Evolutionary conservation across 306 rosid species (phyloP).

Genomic region (cucumber (Cucumis sativus)): Cucumber_9930_V3 NC_026659.2:2763001-2763500

Average conservation of each 20-base stretch:
- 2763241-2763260: not conserved
- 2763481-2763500: not conserved
- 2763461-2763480: not conserved
- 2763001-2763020: conserved; percentile 2
- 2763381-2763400: not conserved
- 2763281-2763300: not conserved
- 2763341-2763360: not conserved
- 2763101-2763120: conserved; percentile 96
- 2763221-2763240: too few relatives aligned
- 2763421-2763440: not conserved
- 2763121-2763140: conserved; percentile 80
- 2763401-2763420: not conserved
- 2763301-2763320: not conserved
- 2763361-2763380: not conserved
- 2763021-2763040: conserved; percentile 1
- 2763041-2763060: not conserved
- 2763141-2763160: conserved; percentile 36
- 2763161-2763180: conserved; percentile 6
- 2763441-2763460: not conserved
- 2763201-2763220: not conserved
- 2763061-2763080: not conserved
- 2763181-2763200: too few relatives aligned
- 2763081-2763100: conserved; percentile 25
- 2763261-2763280: not conserved
- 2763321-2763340: not conserved